Conservation (phyloP, 345 rosid genomes). For the Sonneratia caseolaris region DNA sequence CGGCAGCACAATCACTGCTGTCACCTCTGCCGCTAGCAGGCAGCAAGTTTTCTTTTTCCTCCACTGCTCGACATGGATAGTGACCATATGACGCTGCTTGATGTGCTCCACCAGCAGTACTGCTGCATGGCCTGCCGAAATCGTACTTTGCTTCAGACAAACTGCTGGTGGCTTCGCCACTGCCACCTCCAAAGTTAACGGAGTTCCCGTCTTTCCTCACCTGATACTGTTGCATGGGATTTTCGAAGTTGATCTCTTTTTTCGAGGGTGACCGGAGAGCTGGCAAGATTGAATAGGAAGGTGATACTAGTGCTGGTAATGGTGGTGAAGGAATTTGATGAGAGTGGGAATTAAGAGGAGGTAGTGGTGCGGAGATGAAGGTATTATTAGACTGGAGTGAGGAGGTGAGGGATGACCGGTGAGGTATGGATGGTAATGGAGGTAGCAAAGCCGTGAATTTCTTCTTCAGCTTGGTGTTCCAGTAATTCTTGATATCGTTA, state of each 20-base stretch:
- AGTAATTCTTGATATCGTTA: constrained; percentile 74
- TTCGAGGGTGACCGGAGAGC: neutral
- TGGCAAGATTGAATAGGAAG: neutral
- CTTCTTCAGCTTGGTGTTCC: constrained; percentile 85
- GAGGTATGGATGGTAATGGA: constrained; percentile 5
- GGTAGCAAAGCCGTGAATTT: constrained; percentile 37
- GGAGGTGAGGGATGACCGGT: constrained; percentile 13
- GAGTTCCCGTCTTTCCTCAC: constrained; percentile 15
- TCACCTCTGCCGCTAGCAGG: neutral
- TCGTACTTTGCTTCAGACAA: constrained; percentile 52
- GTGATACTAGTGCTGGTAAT: neutral
- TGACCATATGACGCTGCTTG: constrained; percentile 16
- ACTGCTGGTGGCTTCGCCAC: constrained; percentile 39
- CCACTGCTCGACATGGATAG: constrained; percentile 7
- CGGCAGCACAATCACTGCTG: no score
- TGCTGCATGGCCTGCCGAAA: constrained; percentile 22
- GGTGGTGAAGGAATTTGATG: constrained; percentile 11
- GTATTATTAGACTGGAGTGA: constrained; percentile 18
- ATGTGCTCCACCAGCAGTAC: neutral
- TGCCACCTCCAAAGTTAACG: neutral
- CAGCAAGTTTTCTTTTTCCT: constrained; percentile 11
- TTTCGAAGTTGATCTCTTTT: constrained; percentile 10
- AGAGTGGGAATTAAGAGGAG: neutral
- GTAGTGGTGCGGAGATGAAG: constrained; percentile 17
- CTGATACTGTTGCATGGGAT: constrained; percentile 13